Percentiles rank a stretch among this genome's conserved stretches.
phyloP scores from a whole-genome alignment of 2,329 filamentous ascomycete genomes.

The Ophiostoma australiae region DNA sequence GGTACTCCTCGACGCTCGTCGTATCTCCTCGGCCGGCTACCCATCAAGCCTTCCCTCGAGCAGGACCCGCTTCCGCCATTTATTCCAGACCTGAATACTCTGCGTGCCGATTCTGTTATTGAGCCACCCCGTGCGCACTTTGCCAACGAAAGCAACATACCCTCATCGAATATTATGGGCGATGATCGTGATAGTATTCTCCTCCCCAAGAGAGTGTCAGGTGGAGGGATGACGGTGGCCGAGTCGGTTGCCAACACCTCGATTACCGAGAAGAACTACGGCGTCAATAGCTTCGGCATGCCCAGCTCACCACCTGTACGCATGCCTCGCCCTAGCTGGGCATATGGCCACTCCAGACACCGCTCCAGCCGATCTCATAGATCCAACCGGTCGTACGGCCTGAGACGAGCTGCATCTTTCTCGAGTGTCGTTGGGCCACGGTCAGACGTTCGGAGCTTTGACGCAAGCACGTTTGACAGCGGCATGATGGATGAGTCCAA shows the following conservation, averaged over 20 bases:
- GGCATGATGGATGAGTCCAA: conserved; percentile 46
- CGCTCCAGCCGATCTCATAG: conserved; percentile 46
- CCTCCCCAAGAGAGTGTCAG: background rate
- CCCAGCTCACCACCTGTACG: conserved; percentile 29
- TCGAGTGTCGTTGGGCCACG: conserved; percentile 50
- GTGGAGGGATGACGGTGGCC: background rate
- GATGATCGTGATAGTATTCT: background rate
- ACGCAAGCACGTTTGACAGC: conserved; percentile 54
- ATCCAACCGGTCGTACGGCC: conserved; percentile 49
- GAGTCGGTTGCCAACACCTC: background rate
- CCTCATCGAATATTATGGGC: background rate
- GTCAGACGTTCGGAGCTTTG: conserved; percentile 55
- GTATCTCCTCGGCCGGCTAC: conserved; percentile 48
- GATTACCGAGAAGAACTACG: background rate
- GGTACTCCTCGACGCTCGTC: conserved; percentile 44
- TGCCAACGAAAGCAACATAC: background rate
- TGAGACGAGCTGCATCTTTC: conserved; percentile 55
- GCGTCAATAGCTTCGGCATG: conserved; percentile 15
- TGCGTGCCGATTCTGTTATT: conserved; percentile 29
- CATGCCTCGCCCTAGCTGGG: conserved; percentile 34
- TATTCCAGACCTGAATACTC: conserved; percentile 43
- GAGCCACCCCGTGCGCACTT: background rate
- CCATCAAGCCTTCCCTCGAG: conserved; percentile 36
- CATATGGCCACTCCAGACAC: conserved; percentile 42
- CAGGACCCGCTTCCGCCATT: conserved; percentile 45